Percentiles rank a stretch among this genome's conserved stretches.
Evolutionary conservation across 2,329 filamentous ascomycete species (phyloP).

Genomic region (Verticillium alfalfae): DNA sequence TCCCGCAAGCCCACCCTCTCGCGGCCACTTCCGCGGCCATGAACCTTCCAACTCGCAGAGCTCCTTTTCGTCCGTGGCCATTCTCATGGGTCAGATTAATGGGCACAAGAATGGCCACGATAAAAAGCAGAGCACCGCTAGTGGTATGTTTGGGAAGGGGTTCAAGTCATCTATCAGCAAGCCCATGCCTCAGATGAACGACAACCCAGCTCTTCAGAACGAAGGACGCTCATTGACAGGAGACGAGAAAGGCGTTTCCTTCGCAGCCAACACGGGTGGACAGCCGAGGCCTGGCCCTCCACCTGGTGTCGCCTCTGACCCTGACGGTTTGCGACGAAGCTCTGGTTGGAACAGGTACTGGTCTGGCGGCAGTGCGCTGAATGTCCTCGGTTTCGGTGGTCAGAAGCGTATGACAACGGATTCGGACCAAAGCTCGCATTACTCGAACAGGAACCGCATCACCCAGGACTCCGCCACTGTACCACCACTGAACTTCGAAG

Average conservation of each 20-base stretch:
- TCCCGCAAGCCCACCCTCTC: background rate
- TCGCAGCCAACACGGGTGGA: slow-evolving; percentile 20
- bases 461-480: slow-evolving; percentile 66
- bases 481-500: slow-evolving; percentile 62
- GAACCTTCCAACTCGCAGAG: slow-evolving; percentile 45
- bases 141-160: slow-evolving; percentile 56
- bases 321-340: slow-evolving; percentile 49
- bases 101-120: slow-evolving; percentile 36
- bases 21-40: slow-evolving; percentile 42
- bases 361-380: slow-evolving; percentile 65
- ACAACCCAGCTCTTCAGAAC: slow-evolving; percentile 23
- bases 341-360: slow-evolving; percentile 76
- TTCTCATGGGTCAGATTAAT: slow-evolving; percentile 50
- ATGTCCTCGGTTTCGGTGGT: slow-evolving; percentile 56
- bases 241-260: slow-evolving; percentile 35
- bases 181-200: slow-evolving; percentile 44
- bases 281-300: slow-evolving; percentile 29
- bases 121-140: slow-evolving; percentile 42
- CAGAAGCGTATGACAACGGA: slow-evolving; percentile 43
- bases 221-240: slow-evolving; percentile 14
- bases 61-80: slow-evolving; percentile 60
- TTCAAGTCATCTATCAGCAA: slow-evolving; percentile 59
- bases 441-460: slow-evolving; percentile 44
- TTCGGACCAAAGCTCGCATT: slow-evolving; percentile 52
- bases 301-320: slow-evolving; percentile 23